phyloP scores from a whole-genome alignment of 139 green algal species.

The Micractinium sp. region DNA sequence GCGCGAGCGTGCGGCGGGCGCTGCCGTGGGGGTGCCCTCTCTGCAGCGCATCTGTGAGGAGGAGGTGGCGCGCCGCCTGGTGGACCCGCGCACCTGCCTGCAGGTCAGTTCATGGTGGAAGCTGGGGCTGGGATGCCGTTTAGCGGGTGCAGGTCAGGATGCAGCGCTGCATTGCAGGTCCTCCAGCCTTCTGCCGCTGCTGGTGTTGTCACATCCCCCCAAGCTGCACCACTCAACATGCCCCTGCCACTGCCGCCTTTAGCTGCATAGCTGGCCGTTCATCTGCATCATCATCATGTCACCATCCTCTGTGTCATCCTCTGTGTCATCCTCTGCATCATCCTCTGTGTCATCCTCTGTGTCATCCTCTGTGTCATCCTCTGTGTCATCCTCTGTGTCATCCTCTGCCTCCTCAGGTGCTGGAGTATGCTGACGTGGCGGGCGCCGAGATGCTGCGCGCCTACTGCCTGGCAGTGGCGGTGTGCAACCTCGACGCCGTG shows the following conservation, averaged over 20 bases:
- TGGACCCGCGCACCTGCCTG: conserved; percentile 79
- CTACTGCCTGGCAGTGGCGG: conserved; percentile 71
- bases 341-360: too few species aligned
- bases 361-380: not conserved
- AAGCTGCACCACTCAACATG: not conserved
- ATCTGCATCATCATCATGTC: too few species aligned
- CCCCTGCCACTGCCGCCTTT: not conserved
- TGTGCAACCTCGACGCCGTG: conserved; percentile 81
- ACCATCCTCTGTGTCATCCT: not conserved
- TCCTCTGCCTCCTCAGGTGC: conserved; percentile 47
- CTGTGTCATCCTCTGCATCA: not conserved
- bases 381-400: not conserved
- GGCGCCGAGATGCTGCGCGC: conserved; percentile 67
- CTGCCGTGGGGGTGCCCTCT: conserved; percentile 29
- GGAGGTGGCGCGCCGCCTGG: conserved; percentile 68
- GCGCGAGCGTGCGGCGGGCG: not conserved
- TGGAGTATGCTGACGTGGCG: conserved; percentile 84
- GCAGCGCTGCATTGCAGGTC: too few species aligned
- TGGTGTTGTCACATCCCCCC: not conserved
- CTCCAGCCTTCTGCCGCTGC: not conserved
- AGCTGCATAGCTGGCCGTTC: not conserved
- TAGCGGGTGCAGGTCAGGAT: too few species aligned
- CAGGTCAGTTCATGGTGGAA: not conserved
- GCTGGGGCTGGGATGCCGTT: too few species aligned
- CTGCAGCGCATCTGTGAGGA: conserved; percentile 82